Evolutionary conservation across 331 rosid species (phyloP), one percentile per base, ranked within the genome.

Genomic region (Prunus yedoensis): DNA sequence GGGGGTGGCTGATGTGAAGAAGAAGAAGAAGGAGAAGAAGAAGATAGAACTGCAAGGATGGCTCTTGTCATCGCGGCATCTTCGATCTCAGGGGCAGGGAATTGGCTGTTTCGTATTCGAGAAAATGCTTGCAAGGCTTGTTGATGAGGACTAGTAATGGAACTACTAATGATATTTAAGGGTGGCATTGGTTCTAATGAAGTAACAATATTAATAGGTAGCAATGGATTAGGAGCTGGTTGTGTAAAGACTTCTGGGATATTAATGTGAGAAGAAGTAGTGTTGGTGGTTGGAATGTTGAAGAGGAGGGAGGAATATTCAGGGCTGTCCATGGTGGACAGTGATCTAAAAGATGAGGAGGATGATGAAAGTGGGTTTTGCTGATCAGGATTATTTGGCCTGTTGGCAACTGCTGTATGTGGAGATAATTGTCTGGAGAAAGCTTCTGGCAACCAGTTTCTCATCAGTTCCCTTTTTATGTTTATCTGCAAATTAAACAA

Each of bases 261-360:
- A 8, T 61, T 52, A 17, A 12, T n/a, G 74, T 51, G n/a, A 52
- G 66, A 17, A 10, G 69, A 43, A 54, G 79, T 3, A 30, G 62
- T 10, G 1, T 77, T 35, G 0, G 88, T 68, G 13, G 73, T 79
- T 2, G 94, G 88, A 77, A 80, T 72, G 68, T 28, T 88, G 85
- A 89, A 90, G 46, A 91, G 63, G 51, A 88, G 86, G 46, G 94
- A 90, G 13, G 97, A 88, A 35, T 53, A 83, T 71, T 90, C 97
- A 11, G 94, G 98, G 84, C 90, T 90, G 7, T 84, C 93, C 38
- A 86, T 71, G 83, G 96, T 77, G 79, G 97, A 89, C 30, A 82
- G 21, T 57, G 94, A 89, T 83, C 85, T 90, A 70, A 86, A 66
- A 10, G 97, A 93, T 1, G 97, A 89, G 54, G 96, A 89, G 43